Evolutionary conservation across 768 basidiomycete genomes (phyloP), one percentile per base, ranked within the genome.

Genomic region (Tephrocybe rancida): DNA sequence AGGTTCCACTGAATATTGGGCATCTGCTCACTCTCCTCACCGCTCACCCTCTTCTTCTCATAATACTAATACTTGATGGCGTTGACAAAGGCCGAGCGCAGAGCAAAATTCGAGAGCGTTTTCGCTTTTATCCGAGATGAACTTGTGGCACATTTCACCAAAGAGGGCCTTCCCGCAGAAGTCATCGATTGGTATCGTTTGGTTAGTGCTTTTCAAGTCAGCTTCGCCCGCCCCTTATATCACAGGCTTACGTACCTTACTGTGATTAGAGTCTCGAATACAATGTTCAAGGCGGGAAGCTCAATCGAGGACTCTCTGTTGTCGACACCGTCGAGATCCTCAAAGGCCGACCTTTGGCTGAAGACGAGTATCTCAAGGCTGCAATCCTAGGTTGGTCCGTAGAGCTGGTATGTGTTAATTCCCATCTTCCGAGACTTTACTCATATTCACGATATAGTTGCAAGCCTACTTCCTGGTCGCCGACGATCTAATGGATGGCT

Each of bases 401-500:
- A 60, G 96, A 98, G 72, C 78, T 97, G 56, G 95, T 95, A 58
- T 56, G 92, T 22, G 19, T 30, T 37, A 16, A 37, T 16, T 16
- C 35, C 44, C 39, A 21, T 6, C 19, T 21, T 22, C n/a, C n/a
- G n/a, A n/a, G 18, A 10, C 24, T 22, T 24, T 10, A n/a, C 34
- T 37, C 38, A 32, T 43, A 16, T 45, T 22, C 13, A 44, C n/a
- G 32, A 38, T 2, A 16, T 65, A 95, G 92, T 83, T 99, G 5
- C 96, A 98, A 86, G 94, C 94, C 0, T 96, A 88, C 74, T 98
- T 98, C 87, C 84, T 98, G 48, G 93, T 96, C 52, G 82, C 92
- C 3, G 92, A 99, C 72, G 96, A 98, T 70, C 92, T 98, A 63
- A 99, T 98, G 95, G 95, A 98, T 67, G 70, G 80, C n/a, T 92